Conservation (phyloP, 2,329 filamentous ascomycete species). For the Pestalotiopsis sp. region DNA sequence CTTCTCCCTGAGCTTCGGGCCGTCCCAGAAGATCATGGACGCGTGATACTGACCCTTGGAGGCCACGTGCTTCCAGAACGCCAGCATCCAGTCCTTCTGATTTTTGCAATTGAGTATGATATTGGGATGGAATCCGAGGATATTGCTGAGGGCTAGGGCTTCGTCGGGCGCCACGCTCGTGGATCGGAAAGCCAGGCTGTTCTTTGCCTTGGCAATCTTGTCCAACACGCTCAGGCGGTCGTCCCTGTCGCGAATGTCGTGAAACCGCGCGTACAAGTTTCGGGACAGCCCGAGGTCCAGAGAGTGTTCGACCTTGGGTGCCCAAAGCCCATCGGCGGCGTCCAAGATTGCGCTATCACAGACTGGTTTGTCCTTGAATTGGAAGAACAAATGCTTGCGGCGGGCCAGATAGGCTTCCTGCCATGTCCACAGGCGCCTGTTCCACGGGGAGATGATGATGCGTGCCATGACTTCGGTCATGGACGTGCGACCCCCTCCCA, state of each 20-base stretch:
- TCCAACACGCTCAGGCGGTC: background rate
- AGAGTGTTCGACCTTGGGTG: background rate
- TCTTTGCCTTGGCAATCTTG: background rate
- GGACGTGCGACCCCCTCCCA: background rate
- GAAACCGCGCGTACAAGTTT: background rate
- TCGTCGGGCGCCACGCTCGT: background rate
- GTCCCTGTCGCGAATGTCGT: background rate
- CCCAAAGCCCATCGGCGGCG: background rate
- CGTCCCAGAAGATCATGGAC: background rate
- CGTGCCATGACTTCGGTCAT: background rate
- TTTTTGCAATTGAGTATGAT: background rate
- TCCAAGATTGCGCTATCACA: background rate
- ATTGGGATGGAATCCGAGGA: background rate
- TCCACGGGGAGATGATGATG: background rate
- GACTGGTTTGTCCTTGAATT: background rate
- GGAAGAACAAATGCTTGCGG: background rate
- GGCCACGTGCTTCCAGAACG: background rate
- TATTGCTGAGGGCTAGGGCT: background rate
- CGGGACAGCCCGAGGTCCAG: background rate
- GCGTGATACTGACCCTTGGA: background rate
- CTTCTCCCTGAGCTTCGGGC: background rate
- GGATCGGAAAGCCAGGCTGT: background rate
- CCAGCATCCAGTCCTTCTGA: background rate
- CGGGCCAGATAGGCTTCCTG: background rate
- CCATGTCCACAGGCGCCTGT: background rate